These are phyloP conservation scores for Aspergillus sp. DNA, from an alignment of 2,329 filamentous ascomycete genomes.

Conservation along the genomic window DNA sequence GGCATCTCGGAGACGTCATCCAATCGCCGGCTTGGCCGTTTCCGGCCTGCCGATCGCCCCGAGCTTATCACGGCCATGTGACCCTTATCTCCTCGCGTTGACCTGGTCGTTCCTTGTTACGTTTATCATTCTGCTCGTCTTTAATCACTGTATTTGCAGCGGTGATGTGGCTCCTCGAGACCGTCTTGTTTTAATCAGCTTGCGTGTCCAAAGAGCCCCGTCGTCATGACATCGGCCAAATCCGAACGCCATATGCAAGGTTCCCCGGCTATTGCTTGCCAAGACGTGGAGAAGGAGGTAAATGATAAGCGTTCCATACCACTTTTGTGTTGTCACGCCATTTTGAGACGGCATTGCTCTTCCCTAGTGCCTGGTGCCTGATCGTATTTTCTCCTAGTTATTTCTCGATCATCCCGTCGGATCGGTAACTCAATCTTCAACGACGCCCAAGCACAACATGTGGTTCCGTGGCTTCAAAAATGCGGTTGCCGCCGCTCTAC, in stretches of 20 bases:
- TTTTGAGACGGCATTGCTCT: slow-evolving; percentile 1
- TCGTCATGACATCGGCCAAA: neutral
- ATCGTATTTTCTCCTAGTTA: slow-evolving; percentile 2
- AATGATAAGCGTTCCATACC: slow-evolving; percentile 2
- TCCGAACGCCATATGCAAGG: neutral
- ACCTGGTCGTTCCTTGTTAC: neutral
- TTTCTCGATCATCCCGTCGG: neutral
- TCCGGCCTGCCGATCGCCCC: neutral
- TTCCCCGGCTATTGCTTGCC: neutral
- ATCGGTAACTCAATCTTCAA: neutral
- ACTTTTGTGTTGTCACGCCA: neutral
- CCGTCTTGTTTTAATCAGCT: neutral
- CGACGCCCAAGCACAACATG: slow-evolving; percentile 1
- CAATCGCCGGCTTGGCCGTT: neutral
- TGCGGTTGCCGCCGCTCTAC: slow-evolving; percentile 17
- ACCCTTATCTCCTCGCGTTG: neutral
- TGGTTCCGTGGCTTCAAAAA: slow-evolving; percentile 20
- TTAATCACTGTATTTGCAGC: neutral
- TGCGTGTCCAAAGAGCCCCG: neutral
- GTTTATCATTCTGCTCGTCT: neutral
- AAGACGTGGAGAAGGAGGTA: slow-evolving; percentile 36
- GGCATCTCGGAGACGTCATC: neutral
- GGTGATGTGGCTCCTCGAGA: neutral
- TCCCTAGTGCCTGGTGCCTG: neutral
- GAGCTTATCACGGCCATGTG: neutral